Evolutionary conservation across 176 grass and related monocot genomes (phyloP).

Genomic region (Thinopyrum elongatum): DNA sequence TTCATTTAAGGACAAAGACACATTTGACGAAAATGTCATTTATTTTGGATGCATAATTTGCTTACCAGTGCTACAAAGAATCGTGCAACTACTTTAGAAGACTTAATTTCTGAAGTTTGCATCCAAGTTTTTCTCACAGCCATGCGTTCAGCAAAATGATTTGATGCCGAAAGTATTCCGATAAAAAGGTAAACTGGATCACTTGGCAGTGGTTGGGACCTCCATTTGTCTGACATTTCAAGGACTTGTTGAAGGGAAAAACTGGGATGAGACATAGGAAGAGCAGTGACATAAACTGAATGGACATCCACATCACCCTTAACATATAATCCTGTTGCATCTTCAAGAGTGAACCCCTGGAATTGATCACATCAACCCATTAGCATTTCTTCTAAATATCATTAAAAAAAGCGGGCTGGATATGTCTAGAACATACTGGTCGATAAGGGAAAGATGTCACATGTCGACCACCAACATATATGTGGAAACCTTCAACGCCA

Average conservation of each 20-base stretch:
- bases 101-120: constrained; percentile 80
- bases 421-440: constrained; percentile 56
- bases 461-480: constrained; percentile 86
- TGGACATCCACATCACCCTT: constrained; percentile 87
- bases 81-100: constrained; percentile 68
- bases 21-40: neutral
- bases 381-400: constrained; percentile 9
- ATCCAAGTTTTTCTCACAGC: constrained; percentile 98
- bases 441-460: constrained; percentile 89
- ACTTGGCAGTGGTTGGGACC: constrained; percentile 55
- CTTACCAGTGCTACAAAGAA: constrained; percentile 99
- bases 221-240: constrained; percentile 97
- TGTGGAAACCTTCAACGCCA: constrained; percentile 97
- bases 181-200: constrained; percentile 76
- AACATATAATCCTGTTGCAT: constrained; percentile 90
- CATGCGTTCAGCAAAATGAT: constrained; percentile 99
- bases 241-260: constrained; percentile 93
- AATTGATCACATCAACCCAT: constrained; percentile 33
- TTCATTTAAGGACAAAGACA: constrained; percentile 1
- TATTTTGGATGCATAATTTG: constrained; percentile 24
- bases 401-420: neutral
- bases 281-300: constrained; percentile 86
- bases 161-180: constrained; percentile 85
- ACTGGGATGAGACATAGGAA: constrained; percentile 88
- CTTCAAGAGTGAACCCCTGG: constrained; percentile 97